phyloP scores from a whole-genome alignment of 371 early-diverging fungal genomes.

The Apophysomyces trapeziformis region DNA sequence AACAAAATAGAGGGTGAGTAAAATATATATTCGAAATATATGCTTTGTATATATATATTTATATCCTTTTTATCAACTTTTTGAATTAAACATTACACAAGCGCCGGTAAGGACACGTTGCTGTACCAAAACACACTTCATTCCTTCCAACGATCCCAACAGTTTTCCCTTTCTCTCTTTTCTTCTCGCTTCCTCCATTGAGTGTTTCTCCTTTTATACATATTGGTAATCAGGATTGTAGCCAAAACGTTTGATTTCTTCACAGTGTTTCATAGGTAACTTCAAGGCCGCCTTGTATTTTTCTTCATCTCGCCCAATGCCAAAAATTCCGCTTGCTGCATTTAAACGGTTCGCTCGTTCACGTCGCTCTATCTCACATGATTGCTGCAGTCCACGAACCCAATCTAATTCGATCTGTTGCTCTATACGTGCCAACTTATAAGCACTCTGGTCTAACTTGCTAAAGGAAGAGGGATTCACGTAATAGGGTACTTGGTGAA shows the following conservation, averaged over 20 bases:
- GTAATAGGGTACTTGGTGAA: slow-evolving; percentile 46
- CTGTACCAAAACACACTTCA: too few species aligned
- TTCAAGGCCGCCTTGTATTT: slow-evolving; percentile 40
- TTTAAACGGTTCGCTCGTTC: slow-evolving; percentile 32
- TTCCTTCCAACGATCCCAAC: too few species aligned
- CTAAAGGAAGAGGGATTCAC: slow-evolving; percentile 46
- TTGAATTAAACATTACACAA: too few species aligned
- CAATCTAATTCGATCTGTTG: slow-evolving; percentile 47
- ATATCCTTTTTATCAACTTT: too few species aligned
- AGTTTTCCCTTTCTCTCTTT: not conserved
- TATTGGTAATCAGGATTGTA: slow-evolving; percentile 17
- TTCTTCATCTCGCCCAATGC: slow-evolving; percentile 43
- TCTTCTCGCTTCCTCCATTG: not conserved
- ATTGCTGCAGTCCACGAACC: slow-evolving; percentile 41
- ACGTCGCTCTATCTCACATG: slow-evolving; percentile 39
- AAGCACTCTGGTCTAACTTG: slow-evolving; percentile 26
- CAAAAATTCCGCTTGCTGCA: slow-evolving; percentile 42
- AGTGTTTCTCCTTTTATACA: not conserved
- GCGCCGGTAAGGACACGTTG: too few species aligned
- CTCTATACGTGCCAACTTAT: slow-evolving; percentile 42
- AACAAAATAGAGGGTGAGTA: too few species aligned
- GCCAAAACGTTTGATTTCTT: slow-evolving; percentile 42
- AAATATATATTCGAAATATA: too few species aligned
- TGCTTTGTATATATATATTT: too few species aligned
- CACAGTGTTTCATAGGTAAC: slow-evolving; percentile 42